phyloP scores from a whole-genome alignment of 208 protist genomes.

The Angomonas deanei region DNA sequence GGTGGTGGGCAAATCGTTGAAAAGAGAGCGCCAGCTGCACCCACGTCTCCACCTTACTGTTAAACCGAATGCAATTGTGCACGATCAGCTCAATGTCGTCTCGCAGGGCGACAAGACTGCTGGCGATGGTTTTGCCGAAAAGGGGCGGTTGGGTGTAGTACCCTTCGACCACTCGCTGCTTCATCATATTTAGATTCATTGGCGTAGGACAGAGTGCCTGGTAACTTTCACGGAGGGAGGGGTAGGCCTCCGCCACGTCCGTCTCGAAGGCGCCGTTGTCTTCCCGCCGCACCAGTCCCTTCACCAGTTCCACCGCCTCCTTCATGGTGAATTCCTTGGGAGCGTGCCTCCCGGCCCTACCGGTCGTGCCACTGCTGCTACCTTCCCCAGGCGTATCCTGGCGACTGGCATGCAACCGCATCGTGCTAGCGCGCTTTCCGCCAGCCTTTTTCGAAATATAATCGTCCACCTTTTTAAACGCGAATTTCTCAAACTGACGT shows the following conservation, averaged over 20 bases:
- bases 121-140: conserved; percentile 43
- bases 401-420: conserved; percentile 23
- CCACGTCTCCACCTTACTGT: conserved; percentile 56
- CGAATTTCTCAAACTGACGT: conserved; percentile 56
- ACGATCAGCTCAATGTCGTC: conserved; percentile 82
- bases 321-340: conserved; percentile 10
- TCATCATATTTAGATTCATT: conserved; percentile 76
- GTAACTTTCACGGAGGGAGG: conserved; percentile 62
- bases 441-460: conserved; percentile 56
- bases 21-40: conserved; percentile 62
- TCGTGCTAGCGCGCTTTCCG: conserved; percentile 51
- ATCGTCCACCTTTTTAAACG: conserved; percentile 46
- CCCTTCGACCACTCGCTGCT: conserved; percentile 47
- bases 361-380: not conserved
- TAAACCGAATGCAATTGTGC: conserved; percentile 80
- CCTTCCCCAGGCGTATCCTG: not conserved
- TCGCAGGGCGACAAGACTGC: conserved; percentile 49
- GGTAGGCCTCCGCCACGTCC: conserved; percentile 74
- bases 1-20: conserved; percentile 61
- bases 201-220: conserved; percentile 56
- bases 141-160: conserved; percentile 42
- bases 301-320: conserved; percentile 52
- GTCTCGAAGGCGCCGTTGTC: conserved; percentile 68
- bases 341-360: not conserved
- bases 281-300: conserved; percentile 57